Evolutionary conservation across 495 filamentous ascomycete species (phyloP).

Genomic region (Choiromyces venosus): DNA sequence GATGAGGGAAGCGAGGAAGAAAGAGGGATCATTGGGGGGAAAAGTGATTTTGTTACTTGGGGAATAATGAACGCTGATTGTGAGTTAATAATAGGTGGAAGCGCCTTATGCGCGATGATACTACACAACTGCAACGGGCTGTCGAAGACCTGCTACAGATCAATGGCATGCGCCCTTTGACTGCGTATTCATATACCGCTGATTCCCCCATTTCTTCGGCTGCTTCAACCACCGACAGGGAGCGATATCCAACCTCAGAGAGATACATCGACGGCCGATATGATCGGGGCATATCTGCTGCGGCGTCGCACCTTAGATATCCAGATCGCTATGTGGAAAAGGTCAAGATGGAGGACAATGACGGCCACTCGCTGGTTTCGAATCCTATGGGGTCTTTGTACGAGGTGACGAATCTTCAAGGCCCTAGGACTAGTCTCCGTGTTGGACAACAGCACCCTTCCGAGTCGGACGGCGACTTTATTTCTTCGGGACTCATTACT

Average conservation of each 20-base stretch:
- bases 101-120: constrained; percentile 41
- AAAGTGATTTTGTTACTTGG: not conserved
- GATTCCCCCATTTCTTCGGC: constrained; percentile 27
- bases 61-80: constrained; percentile 2
- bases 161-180: constrained; percentile 34
- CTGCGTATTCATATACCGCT: constrained; percentile 21
- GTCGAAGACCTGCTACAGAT: constrained; percentile 35
- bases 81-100: constrained; percentile 34
- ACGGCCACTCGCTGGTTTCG: constrained; percentile 50
- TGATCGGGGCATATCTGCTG: constrained; percentile 36
- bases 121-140: constrained; percentile 36
- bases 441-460: constrained; percentile 45
- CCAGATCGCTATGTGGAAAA: constrained; percentile 42
- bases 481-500: constrained; percentile 40
- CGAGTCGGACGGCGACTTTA: constrained; percentile 48
- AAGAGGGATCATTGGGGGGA: not conserved
- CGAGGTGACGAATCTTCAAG: constrained; percentile 56
- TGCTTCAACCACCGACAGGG: constrained; percentile 29
- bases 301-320: constrained; percentile 25
- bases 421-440: constrained; percentile 48
- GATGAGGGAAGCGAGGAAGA: not conserved
- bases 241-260: constrained; percentile 14
- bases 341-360: constrained; percentile 52
- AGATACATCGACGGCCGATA: constrained; percentile 19
- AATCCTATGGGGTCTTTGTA: constrained; percentile 58